These are phyloP conservation scores for Talaromyces islandicus DNA, from an alignment of 2,329 filamentous ascomycete genomes.

Conservation along the genomic window DNA sequence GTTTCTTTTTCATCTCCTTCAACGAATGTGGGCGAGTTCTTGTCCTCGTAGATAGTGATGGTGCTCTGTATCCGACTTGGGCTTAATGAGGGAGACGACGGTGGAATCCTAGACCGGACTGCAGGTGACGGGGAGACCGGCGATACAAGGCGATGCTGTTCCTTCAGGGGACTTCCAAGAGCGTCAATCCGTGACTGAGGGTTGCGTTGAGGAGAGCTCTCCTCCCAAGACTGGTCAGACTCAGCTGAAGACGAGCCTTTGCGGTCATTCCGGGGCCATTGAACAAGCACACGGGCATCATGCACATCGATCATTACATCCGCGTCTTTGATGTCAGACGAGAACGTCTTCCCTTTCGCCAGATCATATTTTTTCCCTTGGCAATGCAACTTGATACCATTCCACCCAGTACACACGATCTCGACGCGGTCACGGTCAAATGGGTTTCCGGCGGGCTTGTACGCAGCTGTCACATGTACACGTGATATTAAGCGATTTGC, in stretches of 20 bases:
- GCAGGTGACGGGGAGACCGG: constrained; percentile 68
- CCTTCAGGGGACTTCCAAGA: constrained; percentile 48
- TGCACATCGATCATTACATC: constrained; percentile 96
- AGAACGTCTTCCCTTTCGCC: constrained; percentile 81
- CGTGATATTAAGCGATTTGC: constrained; percentile 89
- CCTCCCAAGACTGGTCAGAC: constrained; percentile 68
- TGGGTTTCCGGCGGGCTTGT: constrained; percentile 62
- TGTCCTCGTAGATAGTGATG: constrained; percentile 68
- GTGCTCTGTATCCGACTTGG: constrained; percentile 39
- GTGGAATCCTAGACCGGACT: constrained; percentile 39
- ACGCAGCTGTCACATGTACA: constrained; percentile 84
- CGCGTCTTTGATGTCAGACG: constrained; percentile 76
- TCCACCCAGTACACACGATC: constrained; percentile 91
- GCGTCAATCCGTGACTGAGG: constrained; percentile 21
- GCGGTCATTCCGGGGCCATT: constrained; percentile 66
- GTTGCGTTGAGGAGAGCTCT: constrained; percentile 36
- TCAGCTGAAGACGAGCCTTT: constrained; percentile 47
- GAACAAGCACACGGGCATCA: constrained; percentile 79
- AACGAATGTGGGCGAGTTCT: constrained; percentile 49
- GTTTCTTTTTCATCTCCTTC: constrained; percentile 5
- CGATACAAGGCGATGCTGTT: constrained; percentile 59
- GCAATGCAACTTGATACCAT: constrained; percentile 88
- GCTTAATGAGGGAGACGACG: constrained; percentile 38
- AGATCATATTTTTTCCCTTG: constrained; percentile 82
- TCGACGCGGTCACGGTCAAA: constrained; percentile 74